Conservation (phyloP, 192 early-diverging fungal species). For the Backusella tuberculispora region DNA sequence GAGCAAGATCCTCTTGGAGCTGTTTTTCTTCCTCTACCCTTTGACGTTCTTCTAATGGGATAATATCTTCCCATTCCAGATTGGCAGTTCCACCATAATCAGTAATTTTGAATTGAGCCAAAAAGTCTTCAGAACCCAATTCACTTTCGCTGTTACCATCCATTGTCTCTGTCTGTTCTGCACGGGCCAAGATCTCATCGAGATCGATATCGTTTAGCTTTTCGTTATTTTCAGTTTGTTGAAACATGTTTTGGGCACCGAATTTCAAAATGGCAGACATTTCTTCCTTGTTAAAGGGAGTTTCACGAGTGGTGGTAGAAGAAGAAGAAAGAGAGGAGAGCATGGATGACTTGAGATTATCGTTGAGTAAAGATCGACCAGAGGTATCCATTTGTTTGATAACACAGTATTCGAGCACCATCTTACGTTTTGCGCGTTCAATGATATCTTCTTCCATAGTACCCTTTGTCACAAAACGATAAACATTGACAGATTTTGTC, state of each 20-base stretch:
- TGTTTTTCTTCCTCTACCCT: conserved; percentile 69
- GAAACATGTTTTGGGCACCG: conserved; percentile 97
- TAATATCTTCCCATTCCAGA: conserved; percentile 94
- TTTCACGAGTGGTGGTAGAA: conserved; percentile 31
- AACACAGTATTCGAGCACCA: conserved; percentile 99
- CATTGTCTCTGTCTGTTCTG: conserved; percentile 86
- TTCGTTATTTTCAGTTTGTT: conserved; percentile 65
- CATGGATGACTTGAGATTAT: conserved; percentile 28
- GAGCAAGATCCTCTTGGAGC: conserved; percentile 58
- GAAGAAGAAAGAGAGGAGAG: conserved; percentile 44
- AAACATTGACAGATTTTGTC: conserved; percentile 96
- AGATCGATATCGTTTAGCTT: conserved; percentile 94
- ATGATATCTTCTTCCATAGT: conserved; percentile 99
- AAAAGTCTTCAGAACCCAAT: conserved; percentile 88
- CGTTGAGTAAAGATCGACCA: conserved; percentile 28
- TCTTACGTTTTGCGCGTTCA: conserved; percentile 98
- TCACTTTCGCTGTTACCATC: conserved; percentile 62
- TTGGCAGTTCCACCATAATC: conserved; percentile 76
- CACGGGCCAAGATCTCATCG: conserved; percentile 95
- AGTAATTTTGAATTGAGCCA: conserved; percentile 92
- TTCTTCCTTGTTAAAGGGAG: conserved; percentile 84
- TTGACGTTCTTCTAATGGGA: conserved; percentile 84
- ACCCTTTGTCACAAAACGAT: conserved; percentile 95
- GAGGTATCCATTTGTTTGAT: conserved; percentile 89
- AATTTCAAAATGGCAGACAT: conserved; percentile 96